These are phyloP conservation scores for Aeminium ludgeri DNA, from an alignment of 495 filamentous ascomycete genomes.

Conservation along the genomic window DNA sequence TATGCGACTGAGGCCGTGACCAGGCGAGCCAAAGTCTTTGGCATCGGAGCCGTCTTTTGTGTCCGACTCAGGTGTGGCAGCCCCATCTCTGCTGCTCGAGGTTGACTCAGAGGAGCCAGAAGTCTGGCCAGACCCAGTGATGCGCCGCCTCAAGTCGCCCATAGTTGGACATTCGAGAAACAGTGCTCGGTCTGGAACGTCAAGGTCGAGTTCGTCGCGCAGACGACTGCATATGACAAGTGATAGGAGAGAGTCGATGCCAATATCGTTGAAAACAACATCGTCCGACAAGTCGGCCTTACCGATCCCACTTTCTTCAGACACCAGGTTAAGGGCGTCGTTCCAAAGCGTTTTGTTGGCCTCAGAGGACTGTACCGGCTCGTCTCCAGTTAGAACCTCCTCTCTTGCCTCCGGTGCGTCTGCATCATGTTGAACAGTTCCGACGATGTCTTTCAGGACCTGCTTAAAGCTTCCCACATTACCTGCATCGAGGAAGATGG, in stretches of 20 bases:
- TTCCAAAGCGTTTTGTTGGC: too few relatives aligned
- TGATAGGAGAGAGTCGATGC: constrained; percentile 35
- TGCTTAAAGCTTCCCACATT: constrained; percentile 27
- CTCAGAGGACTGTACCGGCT: too few relatives aligned
- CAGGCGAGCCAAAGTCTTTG: too few relatives aligned
- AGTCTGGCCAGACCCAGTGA: constrained; percentile 2
- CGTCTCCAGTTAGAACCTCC: too few relatives aligned
- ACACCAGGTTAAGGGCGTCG: constrained; percentile 23
- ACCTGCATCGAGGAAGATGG: constrained; percentile 25
- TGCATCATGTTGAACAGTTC: too few relatives aligned
- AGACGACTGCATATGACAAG: constrained; percentile 34
- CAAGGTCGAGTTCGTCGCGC: constrained; percentile 39
- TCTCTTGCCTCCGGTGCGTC: too few relatives aligned
- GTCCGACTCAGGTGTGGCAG: too few relatives aligned
- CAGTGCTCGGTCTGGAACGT: constrained; percentile 35
- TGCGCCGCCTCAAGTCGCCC: constrained; percentile 22
- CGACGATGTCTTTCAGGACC: too few relatives aligned
- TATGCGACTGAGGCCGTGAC: too few relatives aligned
- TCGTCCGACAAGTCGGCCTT: constrained; percentile 26
- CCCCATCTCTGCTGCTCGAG: too few relatives aligned
- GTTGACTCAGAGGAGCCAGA: constrained; percentile 24
- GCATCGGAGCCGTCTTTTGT: too few relatives aligned
- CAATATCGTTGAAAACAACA: constrained; percentile 28
- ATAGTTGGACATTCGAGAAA: constrained; percentile 40
- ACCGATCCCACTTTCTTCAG: constrained; percentile 30